These are phyloP conservation scores for Penicillium sp. DNA, from an alignment of 2,329 filamentous ascomycete genomes.

Conservation along the genomic window DNA sequence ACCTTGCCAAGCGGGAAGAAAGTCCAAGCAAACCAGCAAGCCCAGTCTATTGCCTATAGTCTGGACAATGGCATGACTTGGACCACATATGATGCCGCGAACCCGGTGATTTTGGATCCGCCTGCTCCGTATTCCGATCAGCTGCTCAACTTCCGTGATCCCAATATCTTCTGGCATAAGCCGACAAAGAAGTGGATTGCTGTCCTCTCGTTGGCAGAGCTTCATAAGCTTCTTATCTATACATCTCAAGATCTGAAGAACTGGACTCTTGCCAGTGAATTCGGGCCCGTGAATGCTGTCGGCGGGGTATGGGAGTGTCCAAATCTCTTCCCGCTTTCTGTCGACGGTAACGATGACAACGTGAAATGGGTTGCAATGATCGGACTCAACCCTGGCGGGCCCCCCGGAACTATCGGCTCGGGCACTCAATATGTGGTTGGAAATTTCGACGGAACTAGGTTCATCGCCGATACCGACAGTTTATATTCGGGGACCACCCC, in stretches of 20 bases:
- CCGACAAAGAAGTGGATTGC: conserved; percentile 59
- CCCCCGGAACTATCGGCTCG: background rate
- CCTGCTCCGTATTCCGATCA: conserved; percentile 38
- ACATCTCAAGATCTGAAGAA: background rate
- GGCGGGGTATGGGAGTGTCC: background rate
- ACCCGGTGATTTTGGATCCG: background rate
- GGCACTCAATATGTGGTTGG: background rate
- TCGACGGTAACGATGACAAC: background rate
- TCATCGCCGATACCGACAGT: background rate
- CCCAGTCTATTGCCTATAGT: conserved; percentile 67
- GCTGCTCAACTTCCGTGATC: conserved; percentile 63
- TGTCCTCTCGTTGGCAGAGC: conserved; percentile 6
- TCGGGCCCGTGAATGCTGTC: background rate
- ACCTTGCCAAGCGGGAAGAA: conserved; percentile 29
- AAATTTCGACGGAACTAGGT: background rate
- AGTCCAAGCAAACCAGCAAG: conserved; percentile 40
- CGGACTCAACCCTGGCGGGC: background rate
- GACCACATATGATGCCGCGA: conserved; percentile 26
- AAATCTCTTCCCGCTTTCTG: background rate
- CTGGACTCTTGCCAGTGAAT: background rate
- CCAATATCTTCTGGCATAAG: conserved; percentile 65
- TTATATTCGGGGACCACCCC: background rate
- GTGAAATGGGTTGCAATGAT: background rate
- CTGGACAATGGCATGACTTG: conserved; percentile 61
- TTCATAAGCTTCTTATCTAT: background rate